Evolutionary conservation across 495 filamentous ascomycete species (phyloP).

Genomic region (Penicillium tannophilum): DNA sequence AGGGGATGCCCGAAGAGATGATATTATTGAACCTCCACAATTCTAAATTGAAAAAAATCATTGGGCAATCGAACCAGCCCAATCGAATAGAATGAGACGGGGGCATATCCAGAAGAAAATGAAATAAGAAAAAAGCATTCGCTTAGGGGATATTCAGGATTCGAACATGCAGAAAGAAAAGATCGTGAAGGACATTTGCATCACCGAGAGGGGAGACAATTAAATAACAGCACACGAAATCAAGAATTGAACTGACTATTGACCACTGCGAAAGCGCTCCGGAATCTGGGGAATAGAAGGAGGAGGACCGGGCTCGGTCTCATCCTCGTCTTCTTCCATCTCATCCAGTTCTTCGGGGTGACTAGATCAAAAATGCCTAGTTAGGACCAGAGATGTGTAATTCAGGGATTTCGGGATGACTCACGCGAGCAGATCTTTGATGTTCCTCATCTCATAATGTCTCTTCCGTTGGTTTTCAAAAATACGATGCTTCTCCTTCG

Average conservation of each 20-base stretch:
- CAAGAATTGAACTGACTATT: constrained; percentile 13
- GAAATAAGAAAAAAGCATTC: not conserved
- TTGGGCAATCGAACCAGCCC: not conserved
- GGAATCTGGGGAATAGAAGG: constrained; percentile 41
- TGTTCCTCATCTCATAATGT: constrained; percentile 98
- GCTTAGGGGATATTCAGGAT: constrained; percentile 4
- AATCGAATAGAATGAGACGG: not conserved
- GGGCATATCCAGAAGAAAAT: not conserved
- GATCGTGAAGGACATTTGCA: constrained; percentile 4
- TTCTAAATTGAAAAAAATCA: not conserved
- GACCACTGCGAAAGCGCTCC: constrained; percentile 27
- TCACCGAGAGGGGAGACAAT: constrained; percentile 5
- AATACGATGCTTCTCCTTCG: constrained; percentile 81
- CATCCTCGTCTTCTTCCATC: constrained; percentile 55
- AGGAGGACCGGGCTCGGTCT: constrained; percentile 32
- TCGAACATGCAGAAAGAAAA: constrained; percentile 18
- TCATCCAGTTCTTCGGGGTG: constrained; percentile 52
- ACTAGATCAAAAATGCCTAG: constrained; percentile 24
- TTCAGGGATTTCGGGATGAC: constrained; percentile 20
- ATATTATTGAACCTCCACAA: not conserved
- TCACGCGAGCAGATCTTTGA: constrained; percentile 84
- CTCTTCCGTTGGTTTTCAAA: constrained; percentile 91
- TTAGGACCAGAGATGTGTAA: not conserved
- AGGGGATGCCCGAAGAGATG: not conserved
- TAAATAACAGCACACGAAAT: not conserved